These are phyloP conservation scores for Xylariomycetidae sp. DNA, from an alignment of 2,329 filamentous ascomycete genomes.

Conservation along the genomic window DNA sequence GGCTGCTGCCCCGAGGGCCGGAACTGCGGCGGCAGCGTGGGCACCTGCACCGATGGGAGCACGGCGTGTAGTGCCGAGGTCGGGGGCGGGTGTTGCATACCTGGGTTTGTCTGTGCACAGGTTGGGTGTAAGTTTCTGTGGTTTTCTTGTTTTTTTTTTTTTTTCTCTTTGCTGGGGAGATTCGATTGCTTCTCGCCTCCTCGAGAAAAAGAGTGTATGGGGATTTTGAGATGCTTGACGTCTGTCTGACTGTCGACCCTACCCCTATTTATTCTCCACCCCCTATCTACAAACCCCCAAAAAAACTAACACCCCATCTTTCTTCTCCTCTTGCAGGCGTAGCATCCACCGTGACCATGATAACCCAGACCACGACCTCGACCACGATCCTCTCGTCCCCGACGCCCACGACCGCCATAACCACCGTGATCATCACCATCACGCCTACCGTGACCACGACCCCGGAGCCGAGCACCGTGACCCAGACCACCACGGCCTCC, in stretches of 20 bases:
- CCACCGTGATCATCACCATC: slow-evolving; percentile 36
- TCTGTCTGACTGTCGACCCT: too few relatives aligned
- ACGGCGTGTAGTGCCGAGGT: slow-evolving; percentile 59
- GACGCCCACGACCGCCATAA: slow-evolving; percentile 25
- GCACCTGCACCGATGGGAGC: slow-evolving; percentile 56
- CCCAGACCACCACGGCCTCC: slow-evolving; percentile 30
- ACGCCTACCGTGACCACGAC: slow-evolving; percentile 30
- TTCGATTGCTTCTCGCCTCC: too few relatives aligned
- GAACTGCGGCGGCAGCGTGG: slow-evolving; percentile 59
- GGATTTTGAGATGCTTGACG: too few relatives aligned
- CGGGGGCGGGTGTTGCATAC: slow-evolving; percentile 73
- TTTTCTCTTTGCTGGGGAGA: slow-evolving; percentile 1
- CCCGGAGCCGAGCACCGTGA: slow-evolving; percentile 28
- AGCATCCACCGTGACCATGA: slow-evolving; percentile 24
- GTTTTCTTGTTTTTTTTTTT: neutral
- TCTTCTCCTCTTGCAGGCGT: slow-evolving; percentile 34
- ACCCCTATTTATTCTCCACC: too few relatives aligned
- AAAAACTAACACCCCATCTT: too few relatives aligned
- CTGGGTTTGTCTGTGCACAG: slow-evolving; percentile 64
- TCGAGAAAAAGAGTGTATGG: too few relatives aligned
- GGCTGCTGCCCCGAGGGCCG: slow-evolving; percentile 69
- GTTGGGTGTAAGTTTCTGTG: slow-evolving; percentile 58
- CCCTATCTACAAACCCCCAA: too few relatives aligned
- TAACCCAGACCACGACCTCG: slow-evolving; percentile 35
- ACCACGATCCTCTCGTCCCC: slow-evolving; percentile 31